Evolutionary conservation across 805 yeast species (phyloP), one percentile per base, ranked within the genome.

Genomic region (Wickerhamomyces queroliae): DNA sequence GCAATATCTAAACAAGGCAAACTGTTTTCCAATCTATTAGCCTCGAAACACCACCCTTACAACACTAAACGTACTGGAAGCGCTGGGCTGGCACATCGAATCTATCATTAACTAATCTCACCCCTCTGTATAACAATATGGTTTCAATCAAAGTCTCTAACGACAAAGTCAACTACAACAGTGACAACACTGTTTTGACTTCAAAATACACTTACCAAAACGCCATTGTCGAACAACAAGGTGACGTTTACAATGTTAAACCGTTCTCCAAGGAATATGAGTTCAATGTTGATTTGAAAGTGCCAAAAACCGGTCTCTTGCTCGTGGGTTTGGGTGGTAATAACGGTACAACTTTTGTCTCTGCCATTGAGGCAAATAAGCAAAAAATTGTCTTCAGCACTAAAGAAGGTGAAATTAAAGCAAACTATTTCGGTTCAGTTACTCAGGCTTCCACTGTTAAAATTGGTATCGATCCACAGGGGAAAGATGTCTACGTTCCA

Each of bases 261-360:
- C 95, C 95, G 18, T 74, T 81, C 39, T 58, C 73, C 41, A 74
- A 73, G 47, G 83, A 87, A 49, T 87, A 87, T 58, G 82, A 88
- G 58, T 91, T 90, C 73, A 86, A 87, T 63, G 81, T 86, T 37
- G 95, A 88, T 52, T 72, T 86, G 59, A 73, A 71, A 41, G 78
- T 81, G 33, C 95, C 96, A 52, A 88, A 83, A 63, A 74, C 88
- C 36, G 98, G 98, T 53, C 70, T 90, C 47, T 65, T 90, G 78
- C 72, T 91, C 46, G 97, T 90, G 26, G 98, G 98, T 52, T 72
- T 90, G 49, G 97, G 97, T 53, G 98, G 98, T 64, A 90, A 90
- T 72, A 90, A 90, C 59, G 98, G 97, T 63, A 75, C 96, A 43
- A 90, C 98, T 12, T 72, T 91, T 48, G 77, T 89, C 39, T 89